Base-by-base conservation (phyloP, 2,329 filamentous ascomycete species). In the Ophiocordyceps camponoti-leonardi region DNA sequence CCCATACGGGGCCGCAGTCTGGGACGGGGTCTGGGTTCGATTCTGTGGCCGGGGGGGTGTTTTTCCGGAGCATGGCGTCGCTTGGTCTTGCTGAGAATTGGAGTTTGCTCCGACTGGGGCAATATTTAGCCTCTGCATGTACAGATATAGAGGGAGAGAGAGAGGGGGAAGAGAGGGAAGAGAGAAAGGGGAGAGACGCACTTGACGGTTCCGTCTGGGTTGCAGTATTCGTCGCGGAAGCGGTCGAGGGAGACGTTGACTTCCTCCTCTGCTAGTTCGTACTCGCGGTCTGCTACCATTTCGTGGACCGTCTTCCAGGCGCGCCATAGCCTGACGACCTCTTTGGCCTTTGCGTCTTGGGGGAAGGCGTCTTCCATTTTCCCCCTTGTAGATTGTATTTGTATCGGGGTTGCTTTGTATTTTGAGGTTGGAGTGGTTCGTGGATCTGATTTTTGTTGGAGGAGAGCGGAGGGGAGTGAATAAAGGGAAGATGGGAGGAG, bases 281-380 rank as follows among this genome's bases (percentile, higher is more conserved):
- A 98, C 56, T 93, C 88, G 62, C 90, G 71, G 64, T 96, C 92
- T 50, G 76, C 72, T 55, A 92, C 82, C 90, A 98, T 94, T 72
- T 98, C 86, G 64, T 94, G 86, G 43, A 87, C 80, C 10, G 92
- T 98, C 65, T 80, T 79, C 78, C 86, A 93, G 56, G 88, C 86
- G 64, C 90, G 84, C 90, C 92, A 98, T 54, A 95, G 77, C 60
- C 84, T 79, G 57, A 74, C 67, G 43, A 72, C 63, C 62, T 69
- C 67, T 60, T 72, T 72, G 52, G 67, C 63, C 61, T 69, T 71
- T 51, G 66, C 66, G 41, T 70, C 63, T 47, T 70, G 69, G 45
- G 68, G 64, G 41, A 49, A 62, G 54, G 58, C 58, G 52, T 66
- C 63, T 26, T 26, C 23, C 23, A 26, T 26, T 5, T 26, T 8